A percentile compares a stretch with the other conserved stretches of the same genome.
Evolutionary conservation across 75 land plant genomes (phyloP).

Genomic region (Sequoiadendron giganteum): DNA sequence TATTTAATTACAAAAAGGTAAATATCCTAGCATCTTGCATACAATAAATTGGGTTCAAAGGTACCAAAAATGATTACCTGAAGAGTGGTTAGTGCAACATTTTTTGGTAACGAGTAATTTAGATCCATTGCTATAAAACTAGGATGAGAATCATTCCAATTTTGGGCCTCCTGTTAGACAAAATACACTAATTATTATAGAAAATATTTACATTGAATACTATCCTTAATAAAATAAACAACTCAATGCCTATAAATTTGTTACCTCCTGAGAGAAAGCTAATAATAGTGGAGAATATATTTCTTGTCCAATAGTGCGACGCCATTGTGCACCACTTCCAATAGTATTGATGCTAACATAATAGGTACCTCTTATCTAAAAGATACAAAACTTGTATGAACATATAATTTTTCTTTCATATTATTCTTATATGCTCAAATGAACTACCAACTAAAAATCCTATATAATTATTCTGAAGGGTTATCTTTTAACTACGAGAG

Average conservation of each 20-base stretch:
- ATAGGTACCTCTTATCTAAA: slow-evolving; percentile 61
- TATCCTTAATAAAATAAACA: neutral
- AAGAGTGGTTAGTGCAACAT: slow-evolving; percentile 77
- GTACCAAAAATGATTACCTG: slow-evolving; percentile 32
- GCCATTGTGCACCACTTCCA: slow-evolving; percentile 59
- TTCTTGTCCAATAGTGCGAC: slow-evolving; percentile 70
- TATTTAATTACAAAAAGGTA: neutral
- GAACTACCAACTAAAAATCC: neutral
- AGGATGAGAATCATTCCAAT: slow-evolving; percentile 40
- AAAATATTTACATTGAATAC: neutral
- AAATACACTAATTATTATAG: neutral
- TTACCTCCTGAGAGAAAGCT: slow-evolving; percentile 61
- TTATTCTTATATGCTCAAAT: neutral
- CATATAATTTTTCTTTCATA: neutral
- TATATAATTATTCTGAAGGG: neutral
- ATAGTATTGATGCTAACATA: slow-evolving; percentile 46
- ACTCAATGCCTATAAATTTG: neutral
- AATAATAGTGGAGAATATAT: slow-evolving; percentile 65
- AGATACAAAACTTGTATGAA: neutral
- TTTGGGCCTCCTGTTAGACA: slow-evolving; percentile 27
- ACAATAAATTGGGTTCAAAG: neutral
- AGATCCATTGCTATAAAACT: slow-evolving; percentile 37
- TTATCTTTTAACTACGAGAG: neutral
- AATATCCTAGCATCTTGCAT: neutral
- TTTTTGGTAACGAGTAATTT: slow-evolving; percentile 56